Evolutionary conservation across 192 early-diverging fungal genomes (phyloP).

Genomic region (Gonapodya prolifera): DNA sequence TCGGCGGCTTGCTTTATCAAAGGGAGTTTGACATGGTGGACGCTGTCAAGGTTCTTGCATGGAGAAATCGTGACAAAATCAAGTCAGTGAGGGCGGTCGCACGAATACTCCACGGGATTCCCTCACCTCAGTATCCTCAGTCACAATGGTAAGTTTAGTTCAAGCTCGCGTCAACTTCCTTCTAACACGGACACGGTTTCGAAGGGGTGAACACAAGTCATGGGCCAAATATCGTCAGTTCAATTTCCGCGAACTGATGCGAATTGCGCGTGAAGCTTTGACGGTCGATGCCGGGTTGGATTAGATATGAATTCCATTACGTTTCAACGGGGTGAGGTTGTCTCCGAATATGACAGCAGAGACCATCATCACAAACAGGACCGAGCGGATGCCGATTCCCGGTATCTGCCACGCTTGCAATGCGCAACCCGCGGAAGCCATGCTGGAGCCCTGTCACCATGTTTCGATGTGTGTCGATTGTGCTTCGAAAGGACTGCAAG

Average conservation of each 20-base stretch:
- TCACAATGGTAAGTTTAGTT: background rate
- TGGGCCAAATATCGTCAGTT: background rate
- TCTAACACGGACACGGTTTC: background rate
- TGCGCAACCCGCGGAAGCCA: no score
- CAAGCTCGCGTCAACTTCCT: background rate
- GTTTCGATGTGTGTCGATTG: no score
- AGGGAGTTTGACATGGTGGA: background rate
- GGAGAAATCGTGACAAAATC: background rate
- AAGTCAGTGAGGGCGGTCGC: background rate
- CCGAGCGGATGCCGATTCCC: no score
- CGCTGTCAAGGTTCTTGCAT: background rate
- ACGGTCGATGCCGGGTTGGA: background rate
- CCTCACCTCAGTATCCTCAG: background rate
- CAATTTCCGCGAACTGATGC: slow-evolving; percentile 2
- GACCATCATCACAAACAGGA: no score
- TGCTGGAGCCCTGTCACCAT: no score
- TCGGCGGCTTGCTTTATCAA: background rate
- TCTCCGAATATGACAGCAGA: no score
- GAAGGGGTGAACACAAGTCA: background rate
- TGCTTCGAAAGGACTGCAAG: no score
- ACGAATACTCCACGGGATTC: background rate
- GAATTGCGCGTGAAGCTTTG: background rate
- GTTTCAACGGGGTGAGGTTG: no score
- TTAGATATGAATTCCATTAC: no score
- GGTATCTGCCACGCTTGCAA: no score